Evolutionary conservation across 139 green algal species (phyloP), one percentile per base, ranked within the genome.

Genomic region (Chlorella ohadii): DNA sequence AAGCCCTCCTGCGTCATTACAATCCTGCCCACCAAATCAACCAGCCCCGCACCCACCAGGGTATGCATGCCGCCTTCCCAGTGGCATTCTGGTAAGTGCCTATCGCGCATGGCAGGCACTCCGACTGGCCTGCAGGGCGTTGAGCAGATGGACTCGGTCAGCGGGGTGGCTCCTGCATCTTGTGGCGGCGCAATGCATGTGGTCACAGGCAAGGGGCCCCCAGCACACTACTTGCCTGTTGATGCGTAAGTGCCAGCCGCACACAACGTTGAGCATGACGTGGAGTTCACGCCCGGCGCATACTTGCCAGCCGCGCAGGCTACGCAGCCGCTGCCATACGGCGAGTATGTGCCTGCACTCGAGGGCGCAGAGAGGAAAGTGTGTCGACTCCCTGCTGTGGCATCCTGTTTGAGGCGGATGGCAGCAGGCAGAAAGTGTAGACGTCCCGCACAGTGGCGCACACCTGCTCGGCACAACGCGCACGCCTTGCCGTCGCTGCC

Each of bases 401-500:
- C 23, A 27, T 1, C n/a, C n/a, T n/a, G n/a, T n/a, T n/a, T n/a
- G n/a, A n/a, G n/a, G n/a, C n/a, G n/a, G n/a, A n/a, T n/a, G n/a
- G n/a, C n/a, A n/a, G n/a, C n/a, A n/a, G n/a, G n/a, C n/a, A 7
- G 13, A 7, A 17, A 17, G 2, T 51, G 66, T 17, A 27, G 34
- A 3, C 72, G 3, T 17, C 15, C 4, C 19, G 12, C 41, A 22
- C 39, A 47, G 23, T 3, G 31, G 1, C 31, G 4, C 73, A 28
- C 73, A 79, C 73, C 73, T 65, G 73, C 76, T 20, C 34, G 56
- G 76, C 76, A 82, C 33, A 67, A 4, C 9, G 76, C 76, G 76
- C 76, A 82, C 19, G 65, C n/a, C n/a, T n/a, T n/a, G n/a, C n/a
- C n/a, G n/a, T n/a, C 76, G 36, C 61, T 72, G 76, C 76, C 76